Conservation (phyloP, 768 basidiomycete genomes). For the Chalciporus chontae region DNA sequence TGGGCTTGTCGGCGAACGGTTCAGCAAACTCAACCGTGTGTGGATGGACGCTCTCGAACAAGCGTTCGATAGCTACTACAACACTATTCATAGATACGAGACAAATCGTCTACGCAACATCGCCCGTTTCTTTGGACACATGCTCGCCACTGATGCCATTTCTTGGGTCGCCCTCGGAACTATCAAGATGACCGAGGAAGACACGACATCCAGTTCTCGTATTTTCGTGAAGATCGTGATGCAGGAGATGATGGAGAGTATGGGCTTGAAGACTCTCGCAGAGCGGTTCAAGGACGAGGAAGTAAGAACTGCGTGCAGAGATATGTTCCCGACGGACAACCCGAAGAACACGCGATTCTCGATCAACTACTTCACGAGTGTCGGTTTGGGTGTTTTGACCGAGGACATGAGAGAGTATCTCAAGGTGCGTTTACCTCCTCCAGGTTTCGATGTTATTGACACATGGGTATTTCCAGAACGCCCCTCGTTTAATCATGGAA, state of each 20-base stretch:
- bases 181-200: slow-evolving; percentile 94
- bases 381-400: slow-evolving; percentile 85
- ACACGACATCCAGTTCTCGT: slow-evolving; percentile 92
- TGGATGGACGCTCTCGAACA: slow-evolving; percentile 90
- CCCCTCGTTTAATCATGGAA: slow-evolving; percentile 89
- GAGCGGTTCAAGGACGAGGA: slow-evolving; percentile 91
- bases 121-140: slow-evolving; percentile 93
- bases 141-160: slow-evolving; percentile 80
- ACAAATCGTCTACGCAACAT: slow-evolving; percentile 98
- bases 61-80: slow-evolving; percentile 88
- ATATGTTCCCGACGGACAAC: slow-evolving; percentile 95
- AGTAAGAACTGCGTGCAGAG: slow-evolving; percentile 63
- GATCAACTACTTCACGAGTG: slow-evolving; percentile 97
- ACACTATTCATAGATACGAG: slow-evolving; percentile 97
- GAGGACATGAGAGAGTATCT: slow-evolving; percentile 97
- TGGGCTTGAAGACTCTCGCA: slow-evolving; percentile 84
- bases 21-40: slow-evolving; percentile 91
- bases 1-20: slow-evolving; percentile 92
- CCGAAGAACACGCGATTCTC: slow-evolving; percentile 96
- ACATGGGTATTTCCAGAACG: slow-evolving; percentile 55
- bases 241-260: slow-evolving; percentile 90
- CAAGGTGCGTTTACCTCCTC: slow-evolving; percentile 53
- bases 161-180: slow-evolving; percentile 85
- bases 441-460: slow-evolving; percentile 1
- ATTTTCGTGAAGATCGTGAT: slow-evolving; percentile 98